A percentile compares a stretch with the other conserved stretches of the same genome.
phyloP scores from a whole-genome alignment of 2,329 filamentous ascomycete species.

The Xylaria sp. region DNA sequence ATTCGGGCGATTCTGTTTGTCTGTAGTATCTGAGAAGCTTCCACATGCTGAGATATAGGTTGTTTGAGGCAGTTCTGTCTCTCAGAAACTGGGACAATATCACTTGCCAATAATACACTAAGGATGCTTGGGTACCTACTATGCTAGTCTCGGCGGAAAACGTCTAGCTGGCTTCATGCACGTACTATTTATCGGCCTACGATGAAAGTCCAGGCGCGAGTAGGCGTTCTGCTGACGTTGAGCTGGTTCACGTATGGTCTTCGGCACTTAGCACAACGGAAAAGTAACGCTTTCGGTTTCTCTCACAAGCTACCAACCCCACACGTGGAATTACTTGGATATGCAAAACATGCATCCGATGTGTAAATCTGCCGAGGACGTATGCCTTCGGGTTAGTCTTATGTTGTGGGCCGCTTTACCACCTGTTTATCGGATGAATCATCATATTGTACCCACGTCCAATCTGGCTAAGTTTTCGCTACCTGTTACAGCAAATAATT shows the following conservation, averaged over 20 bases:
- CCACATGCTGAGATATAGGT: neutral
- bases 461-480: too few relatives aligned
- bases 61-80: neutral
- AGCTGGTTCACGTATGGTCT: neutral
- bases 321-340: neutral
- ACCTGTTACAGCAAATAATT: neutral
- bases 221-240: neutral
- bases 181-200: neutral
- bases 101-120: neutral
- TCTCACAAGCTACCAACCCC: neutral
- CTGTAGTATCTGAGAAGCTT: neutral
- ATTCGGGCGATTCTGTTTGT: too few relatives aligned
- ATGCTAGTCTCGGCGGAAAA: neutral
- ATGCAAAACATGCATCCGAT: neutral
- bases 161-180: neutral
- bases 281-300: neutral
- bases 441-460: too few relatives aligned
- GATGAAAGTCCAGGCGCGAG: neutral
- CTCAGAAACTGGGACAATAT: neutral
- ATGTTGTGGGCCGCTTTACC: neutral
- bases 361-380: neutral
- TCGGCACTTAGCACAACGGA: slow-evolving; percentile 12
- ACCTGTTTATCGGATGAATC: neutral
- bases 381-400: neutral
- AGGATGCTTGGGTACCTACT: neutral